Percentiles rank a stretch among this genome's conserved stretches.
phyloP scores from a whole-genome alignment of 192 early-diverging fungal species.

The Geranomyces michiganensis region DNA sequence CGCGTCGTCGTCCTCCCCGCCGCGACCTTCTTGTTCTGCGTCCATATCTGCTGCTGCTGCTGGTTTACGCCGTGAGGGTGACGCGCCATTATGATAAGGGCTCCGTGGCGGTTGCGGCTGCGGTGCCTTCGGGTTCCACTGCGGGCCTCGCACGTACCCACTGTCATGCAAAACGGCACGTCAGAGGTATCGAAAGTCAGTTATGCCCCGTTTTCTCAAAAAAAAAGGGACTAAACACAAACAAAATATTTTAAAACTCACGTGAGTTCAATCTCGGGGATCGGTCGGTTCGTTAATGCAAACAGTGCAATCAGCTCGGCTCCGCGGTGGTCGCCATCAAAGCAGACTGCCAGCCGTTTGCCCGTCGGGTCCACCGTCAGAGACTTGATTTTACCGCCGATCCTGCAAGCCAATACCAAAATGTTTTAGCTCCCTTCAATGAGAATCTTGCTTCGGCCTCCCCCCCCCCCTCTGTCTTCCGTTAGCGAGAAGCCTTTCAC shows the following conservation, averaged over 20 bases:
- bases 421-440: too few relatives aligned
- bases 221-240: neutral
- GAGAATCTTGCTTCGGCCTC: too few relatives aligned
- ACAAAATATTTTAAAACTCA: slow-evolving; percentile 31
- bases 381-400: slow-evolving; percentile 55
- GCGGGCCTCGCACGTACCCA: slow-evolving; percentile 50
- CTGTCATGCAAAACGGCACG: slow-evolving; percentile 29
- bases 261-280: slow-evolving; percentile 35
- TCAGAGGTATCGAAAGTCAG: too few relatives aligned
- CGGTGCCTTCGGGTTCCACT: slow-evolving; percentile 15
- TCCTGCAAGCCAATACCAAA: too few relatives aligned
- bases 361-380: slow-evolving; percentile 57
- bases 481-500: neutral
- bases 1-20: neutral
- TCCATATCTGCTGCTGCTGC: neutral
- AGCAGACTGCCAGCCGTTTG: slow-evolving; percentile 55
- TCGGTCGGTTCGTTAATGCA: slow-evolving; percentile 29
- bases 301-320: slow-evolving; percentile 52
- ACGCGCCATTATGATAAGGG: slow-evolving; percentile 9
- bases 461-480: neutral
- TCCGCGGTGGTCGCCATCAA: slow-evolving; percentile 40
- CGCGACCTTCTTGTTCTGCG: neutral
- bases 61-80: neutral
- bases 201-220: too few relatives aligned
- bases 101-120: slow-evolving; percentile 28